Evolutionary conservation across 495 filamentous ascomycete genomes (phyloP).

Genomic region (Neurospora pannonica): DNA sequence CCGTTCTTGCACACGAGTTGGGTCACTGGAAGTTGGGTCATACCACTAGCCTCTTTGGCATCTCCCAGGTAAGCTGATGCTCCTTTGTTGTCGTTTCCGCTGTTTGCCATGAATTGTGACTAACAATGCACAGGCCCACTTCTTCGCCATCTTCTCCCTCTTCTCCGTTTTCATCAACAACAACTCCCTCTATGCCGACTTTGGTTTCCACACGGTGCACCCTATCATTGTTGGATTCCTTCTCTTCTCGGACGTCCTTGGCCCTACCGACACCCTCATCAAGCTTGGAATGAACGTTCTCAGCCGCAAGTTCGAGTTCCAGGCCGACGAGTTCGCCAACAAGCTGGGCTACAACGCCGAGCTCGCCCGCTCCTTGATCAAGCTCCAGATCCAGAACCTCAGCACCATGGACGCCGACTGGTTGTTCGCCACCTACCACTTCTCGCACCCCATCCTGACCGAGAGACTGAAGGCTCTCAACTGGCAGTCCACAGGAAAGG

Average conservation of each 20-base stretch:
- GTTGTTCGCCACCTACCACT: constrained; percentile 96
- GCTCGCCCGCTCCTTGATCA: constrained; percentile 80
- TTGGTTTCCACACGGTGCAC: constrained; percentile 76
- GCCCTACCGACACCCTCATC: constrained; percentile 82
- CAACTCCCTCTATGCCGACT: constrained; percentile 75
- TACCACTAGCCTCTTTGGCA: constrained; percentile 83
- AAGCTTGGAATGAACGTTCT: constrained; percentile 95
- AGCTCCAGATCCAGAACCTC: constrained; percentile 95
- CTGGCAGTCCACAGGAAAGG: constrained; percentile 50
- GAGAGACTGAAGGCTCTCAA: constrained; percentile 85
- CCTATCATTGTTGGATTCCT: constrained; percentile 96
- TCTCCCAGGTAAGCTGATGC: constrained; percentile 64
- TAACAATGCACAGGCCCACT: constrained; percentile 47
- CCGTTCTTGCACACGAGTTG: constrained; percentile 89
- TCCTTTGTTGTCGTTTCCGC: neutral
- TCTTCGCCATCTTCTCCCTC: constrained; percentile 92
- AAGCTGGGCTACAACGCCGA: constrained; percentile 77
- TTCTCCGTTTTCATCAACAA: constrained; percentile 98
- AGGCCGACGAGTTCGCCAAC: constrained; percentile 86
- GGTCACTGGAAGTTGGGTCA: constrained; percentile 95
- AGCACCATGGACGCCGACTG: constrained; percentile 98
- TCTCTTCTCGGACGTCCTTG: constrained; percentile 87
- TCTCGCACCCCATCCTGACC: constrained; percentile 91
- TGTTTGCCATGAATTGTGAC: neutral
- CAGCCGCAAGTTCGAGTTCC: constrained; percentile 86